Conservation (phyloP, 164 flowering plant species). For the Annona squamosa region DNA sequence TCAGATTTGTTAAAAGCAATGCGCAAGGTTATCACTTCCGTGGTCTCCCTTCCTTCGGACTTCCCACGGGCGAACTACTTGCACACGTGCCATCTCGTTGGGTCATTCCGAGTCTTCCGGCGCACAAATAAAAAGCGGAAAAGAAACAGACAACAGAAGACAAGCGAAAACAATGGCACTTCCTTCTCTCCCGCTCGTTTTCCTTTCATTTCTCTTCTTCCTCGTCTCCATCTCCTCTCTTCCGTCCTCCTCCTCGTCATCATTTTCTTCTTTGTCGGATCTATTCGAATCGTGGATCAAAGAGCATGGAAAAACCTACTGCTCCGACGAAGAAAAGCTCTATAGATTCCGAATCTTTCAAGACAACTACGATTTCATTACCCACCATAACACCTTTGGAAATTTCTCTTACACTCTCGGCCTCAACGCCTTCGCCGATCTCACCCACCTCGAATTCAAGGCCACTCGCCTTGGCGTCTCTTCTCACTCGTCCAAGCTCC, state of each 20-base stretch:
- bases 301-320: conserved; percentile 51
- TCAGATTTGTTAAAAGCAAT: no score
- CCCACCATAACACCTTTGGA: conserved; percentile 37
- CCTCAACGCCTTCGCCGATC: conserved; percentile 81
- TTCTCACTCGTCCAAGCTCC: neutral
- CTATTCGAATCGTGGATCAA: conserved; percentile 70
- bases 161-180: neutral
- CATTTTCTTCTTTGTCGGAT: conserved; percentile 25
- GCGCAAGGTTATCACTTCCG: no score
- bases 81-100: no score
- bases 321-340: conserved; percentile 48
- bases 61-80: no score
- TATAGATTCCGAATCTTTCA: conserved; percentile 52
- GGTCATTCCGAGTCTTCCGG: no score
- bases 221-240: neutral
- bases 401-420: conserved; percentile 55
- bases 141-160: neutral
- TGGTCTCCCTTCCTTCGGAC: no score
- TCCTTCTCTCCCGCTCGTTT: neutral
- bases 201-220: neutral
- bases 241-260: neutral
- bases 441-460: conserved; percentile 79
- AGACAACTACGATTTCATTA: conserved; percentile 54
- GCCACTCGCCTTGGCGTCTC: conserved; percentile 49
- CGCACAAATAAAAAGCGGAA: no score